phyloP scores from a whole-genome alignment of 2,329 filamentous ascomycete species.

The Neurospora sp. region DNA sequence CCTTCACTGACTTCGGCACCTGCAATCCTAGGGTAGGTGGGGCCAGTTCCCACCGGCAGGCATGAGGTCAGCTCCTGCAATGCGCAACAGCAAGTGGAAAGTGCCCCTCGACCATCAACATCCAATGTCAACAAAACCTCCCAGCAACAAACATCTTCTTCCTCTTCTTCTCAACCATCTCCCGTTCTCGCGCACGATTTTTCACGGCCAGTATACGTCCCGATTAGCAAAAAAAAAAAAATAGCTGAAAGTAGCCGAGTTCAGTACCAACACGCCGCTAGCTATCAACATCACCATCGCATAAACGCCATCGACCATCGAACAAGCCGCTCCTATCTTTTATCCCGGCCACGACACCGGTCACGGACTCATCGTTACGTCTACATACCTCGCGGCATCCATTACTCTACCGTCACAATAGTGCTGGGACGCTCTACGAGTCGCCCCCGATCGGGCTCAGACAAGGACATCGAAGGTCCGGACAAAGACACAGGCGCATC shows the following conservation, averaged over 20 bases:
- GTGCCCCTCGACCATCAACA: not conserved
- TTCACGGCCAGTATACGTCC: not conserved
- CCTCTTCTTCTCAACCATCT: not conserved
- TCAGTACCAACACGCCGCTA: not conserved
- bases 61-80: not conserved
- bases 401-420: not conserved
- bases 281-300: not conserved
- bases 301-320: not conserved
- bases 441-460: not conserved
- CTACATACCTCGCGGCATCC: not conserved
- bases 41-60: not conserved
- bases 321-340: not conserved
- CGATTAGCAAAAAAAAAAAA: not conserved
- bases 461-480: not conserved
- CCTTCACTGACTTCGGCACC: not conserved
- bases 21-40: not conserved
- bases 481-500: not conserved
- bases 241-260: not conserved
- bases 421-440: not conserved
- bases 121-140: not conserved
- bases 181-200: not conserved
- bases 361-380: not conserved
- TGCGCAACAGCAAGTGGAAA: not conserved
- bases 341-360: not conserved
- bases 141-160: not conserved